Conservation (phyloP, 176 grass and related monocot genomes). For the Oryza nivara region DNA sequence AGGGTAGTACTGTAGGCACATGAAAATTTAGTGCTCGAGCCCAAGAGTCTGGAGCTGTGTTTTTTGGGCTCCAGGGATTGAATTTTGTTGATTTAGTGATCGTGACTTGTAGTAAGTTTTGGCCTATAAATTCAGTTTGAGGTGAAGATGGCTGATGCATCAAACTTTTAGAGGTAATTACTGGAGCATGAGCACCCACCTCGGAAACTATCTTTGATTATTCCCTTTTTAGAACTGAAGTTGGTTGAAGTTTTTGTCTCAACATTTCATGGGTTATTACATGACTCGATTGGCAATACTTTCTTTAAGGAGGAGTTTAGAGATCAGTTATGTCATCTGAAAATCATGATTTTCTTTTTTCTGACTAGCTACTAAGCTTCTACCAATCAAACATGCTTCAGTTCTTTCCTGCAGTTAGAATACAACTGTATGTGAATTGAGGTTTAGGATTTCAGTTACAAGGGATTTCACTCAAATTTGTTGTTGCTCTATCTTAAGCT, state of each 20-base stretch:
- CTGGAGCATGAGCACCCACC: not conserved
- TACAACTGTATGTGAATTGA: not conserved
- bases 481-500: not conserved
- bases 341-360: not conserved
- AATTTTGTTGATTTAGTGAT: conserved; percentile 6
- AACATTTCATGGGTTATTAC: not conserved
- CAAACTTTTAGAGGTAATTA: no score
- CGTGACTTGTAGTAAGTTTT: not conserved
- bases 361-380: not conserved
- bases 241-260: not conserved
- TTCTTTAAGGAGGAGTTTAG: not conserved
- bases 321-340: not conserved
- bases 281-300: not conserved
- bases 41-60: not conserved
- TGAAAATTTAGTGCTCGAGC: not conserved
- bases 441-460: not conserved
- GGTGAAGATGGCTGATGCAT: not conserved
- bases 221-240: not conserved
- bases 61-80: not conserved
- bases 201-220: not conserved
- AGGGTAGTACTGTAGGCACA: not conserved
- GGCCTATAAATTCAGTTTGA: not conserved
- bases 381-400: not conserved
- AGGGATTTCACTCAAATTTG: not conserved
- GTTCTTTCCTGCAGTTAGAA: not conserved